Evolutionary conservation across 148 eudicot species (phyloP).

Genomic region (Arctostaphylos glauca): DNA sequence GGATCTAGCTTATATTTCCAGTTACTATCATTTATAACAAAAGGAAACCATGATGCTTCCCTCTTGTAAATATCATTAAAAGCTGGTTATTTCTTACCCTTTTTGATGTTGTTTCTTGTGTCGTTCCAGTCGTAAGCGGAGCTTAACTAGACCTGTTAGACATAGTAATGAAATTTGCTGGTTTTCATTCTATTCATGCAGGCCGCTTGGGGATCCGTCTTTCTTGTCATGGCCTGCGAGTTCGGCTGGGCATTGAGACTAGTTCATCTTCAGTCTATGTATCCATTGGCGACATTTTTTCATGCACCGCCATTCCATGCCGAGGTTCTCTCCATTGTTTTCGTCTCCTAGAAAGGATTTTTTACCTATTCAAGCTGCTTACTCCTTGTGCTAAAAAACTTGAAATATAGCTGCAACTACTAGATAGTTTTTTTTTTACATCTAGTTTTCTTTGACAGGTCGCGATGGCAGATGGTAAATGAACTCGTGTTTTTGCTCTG

Average conservation of each 20-base stretch:
- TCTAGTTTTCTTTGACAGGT: neutral
- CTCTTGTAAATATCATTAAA: neutral
- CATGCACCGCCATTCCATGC: neutral
- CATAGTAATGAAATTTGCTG: neutral
- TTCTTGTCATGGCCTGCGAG: constrained; percentile 71
- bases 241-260: constrained; percentile 41
- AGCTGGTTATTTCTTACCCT: neutral
- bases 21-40: neutral
- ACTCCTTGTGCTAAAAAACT: neutral
- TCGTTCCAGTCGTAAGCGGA: neutral
- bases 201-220: constrained; percentile 73
- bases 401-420: neutral
- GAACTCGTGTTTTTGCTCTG: no score
- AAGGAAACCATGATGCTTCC: neutral
- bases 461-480: no score
- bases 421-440: neutral
- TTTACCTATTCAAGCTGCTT: neutral
- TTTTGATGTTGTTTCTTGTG: neutral
- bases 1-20: neutral
- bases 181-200: constrained; percentile 35
- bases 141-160: neutral
- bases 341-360: neutral
- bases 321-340: neutral
- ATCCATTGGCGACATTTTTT: neutral
- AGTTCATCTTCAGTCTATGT: constrained; percentile 14